A percentile compares a stretch with the other conserved stretches of the same genome.
Evolutionary conservation across 2,329 filamentous ascomycete species (phyloP).

Genomic region (Phialocephala sp.): DNA sequence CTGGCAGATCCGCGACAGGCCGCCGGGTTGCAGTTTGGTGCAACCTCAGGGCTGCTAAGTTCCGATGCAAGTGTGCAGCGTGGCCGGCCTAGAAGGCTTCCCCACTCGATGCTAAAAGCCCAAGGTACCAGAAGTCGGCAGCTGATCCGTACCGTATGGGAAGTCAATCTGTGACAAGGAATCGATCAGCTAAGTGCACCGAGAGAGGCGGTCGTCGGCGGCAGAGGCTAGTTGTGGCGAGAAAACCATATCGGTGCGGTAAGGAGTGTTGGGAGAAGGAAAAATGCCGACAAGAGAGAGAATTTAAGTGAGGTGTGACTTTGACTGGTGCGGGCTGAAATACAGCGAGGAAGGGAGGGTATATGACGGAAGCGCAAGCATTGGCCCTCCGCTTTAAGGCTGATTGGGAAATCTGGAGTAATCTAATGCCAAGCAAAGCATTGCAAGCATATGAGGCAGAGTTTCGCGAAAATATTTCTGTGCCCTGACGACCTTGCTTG

Average conservation of each 20-base stretch:
- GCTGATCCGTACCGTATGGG: slow-evolving; percentile 39
- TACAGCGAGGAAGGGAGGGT: slow-evolving; percentile 32
- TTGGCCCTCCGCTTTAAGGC: slow-evolving; percentile 43
- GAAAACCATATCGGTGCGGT: slow-evolving; percentile 36
- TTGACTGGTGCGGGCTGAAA: slow-evolving; percentile 34
- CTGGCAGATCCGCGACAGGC: slow-evolving; percentile 37
- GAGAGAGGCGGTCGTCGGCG: slow-evolving; percentile 33
- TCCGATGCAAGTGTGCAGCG: slow-evolving; percentile 40
- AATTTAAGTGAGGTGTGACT: slow-evolving; percentile 32
- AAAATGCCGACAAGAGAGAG: slow-evolving; percentile 33
- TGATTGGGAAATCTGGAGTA: slow-evolving; percentile 44
- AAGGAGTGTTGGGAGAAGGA: slow-evolving; percentile 32
- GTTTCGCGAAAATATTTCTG: slow-evolving; percentile 31
- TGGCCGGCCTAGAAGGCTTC: slow-evolving; percentile 31
- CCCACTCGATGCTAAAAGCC: slow-evolving; percentile 32
- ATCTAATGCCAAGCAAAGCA: slow-evolving; percentile 34
- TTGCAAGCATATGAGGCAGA: slow-evolving; percentile 34
- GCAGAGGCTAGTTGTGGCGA: slow-evolving; percentile 28
- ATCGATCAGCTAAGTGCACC: slow-evolving; percentile 38
- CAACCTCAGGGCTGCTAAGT: slow-evolving; percentile 40
- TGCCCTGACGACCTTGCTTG: slow-evolving; percentile 33
- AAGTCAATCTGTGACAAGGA: slow-evolving; percentile 37
- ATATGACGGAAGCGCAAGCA: slow-evolving; percentile 40
- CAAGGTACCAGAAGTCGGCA: slow-evolving; percentile 40
- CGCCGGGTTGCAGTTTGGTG: slow-evolving; percentile 35